Conservation (phyloP, 805 yeast species). For the Suhomyces tanzawaensis region DNA sequence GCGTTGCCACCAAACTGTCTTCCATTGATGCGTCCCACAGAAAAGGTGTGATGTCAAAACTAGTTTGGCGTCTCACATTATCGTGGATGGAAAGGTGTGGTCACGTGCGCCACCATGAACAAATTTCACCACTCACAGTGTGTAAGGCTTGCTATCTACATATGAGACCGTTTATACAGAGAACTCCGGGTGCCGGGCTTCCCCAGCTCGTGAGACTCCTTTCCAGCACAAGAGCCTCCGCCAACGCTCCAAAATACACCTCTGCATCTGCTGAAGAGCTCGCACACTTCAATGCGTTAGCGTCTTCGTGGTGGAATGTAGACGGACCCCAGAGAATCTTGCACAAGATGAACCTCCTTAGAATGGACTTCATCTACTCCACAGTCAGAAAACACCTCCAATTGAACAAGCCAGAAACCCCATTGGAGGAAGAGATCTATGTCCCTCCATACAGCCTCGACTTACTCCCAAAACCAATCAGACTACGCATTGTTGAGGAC, state of each 20-base stretch:
- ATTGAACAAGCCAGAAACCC: slow-evolving; percentile 33
- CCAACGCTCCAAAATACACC: slow-evolving; percentile 16
- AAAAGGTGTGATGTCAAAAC: too few relatives aligned
- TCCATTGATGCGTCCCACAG: too few relatives aligned
- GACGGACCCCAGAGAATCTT: slow-evolving; percentile 89
- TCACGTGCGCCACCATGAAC: too few relatives aligned
- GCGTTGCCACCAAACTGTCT: slow-evolving; percentile 67
- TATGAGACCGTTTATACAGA: background rate
- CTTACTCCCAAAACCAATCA: slow-evolving; percentile 59
- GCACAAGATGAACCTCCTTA: slow-evolving; percentile 87
- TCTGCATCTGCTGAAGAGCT: slow-evolving; percentile 61
- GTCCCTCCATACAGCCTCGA: slow-evolving; percentile 76
- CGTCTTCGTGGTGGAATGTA: slow-evolving; percentile 98
- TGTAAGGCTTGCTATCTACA: too few relatives aligned
- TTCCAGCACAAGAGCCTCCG: background rate
- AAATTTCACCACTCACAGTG: too few relatives aligned
- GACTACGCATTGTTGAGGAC: slow-evolving; percentile 46
- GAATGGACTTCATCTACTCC: slow-evolving; percentile 82
- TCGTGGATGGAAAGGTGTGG: too few relatives aligned
- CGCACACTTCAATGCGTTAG: slow-evolving; percentile 79
- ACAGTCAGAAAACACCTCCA: slow-evolving; percentile 48
- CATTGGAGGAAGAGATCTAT: slow-evolving; percentile 49
- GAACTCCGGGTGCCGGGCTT: background rate
- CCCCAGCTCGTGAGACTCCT: background rate
- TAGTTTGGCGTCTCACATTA: too few relatives aligned